A percentile compares a stretch with the other conserved stretches of the same genome.
Conservation (phyloP, 2,329 filamentous ascomycete species). For the Westerdykella ornata region DNA sequence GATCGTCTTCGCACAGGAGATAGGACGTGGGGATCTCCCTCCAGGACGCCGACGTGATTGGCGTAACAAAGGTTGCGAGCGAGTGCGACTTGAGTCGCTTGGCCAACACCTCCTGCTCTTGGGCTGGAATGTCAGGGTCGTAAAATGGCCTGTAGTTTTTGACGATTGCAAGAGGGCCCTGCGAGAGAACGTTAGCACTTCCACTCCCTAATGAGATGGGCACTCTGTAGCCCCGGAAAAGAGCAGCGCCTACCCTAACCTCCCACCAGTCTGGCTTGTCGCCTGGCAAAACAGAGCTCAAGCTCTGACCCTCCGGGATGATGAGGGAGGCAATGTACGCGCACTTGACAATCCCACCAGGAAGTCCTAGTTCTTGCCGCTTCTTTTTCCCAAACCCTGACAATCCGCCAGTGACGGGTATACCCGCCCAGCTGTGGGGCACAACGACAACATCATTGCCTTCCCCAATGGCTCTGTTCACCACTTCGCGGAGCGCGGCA, state of each 20-base stretch:
- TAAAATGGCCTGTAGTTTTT: conserved; percentile 14
- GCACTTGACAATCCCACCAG: conserved; percentile 34
- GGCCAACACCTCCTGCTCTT: conserved; percentile 14
- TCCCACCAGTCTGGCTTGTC: conserved; percentile 23
- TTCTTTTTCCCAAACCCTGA: conserved; percentile 33
- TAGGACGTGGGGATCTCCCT: conserved; percentile 32
- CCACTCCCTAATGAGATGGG: not conserved
- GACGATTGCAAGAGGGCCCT: conserved; percentile 2
- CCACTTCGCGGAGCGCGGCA: conserved; percentile 24
- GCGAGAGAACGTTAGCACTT: not conserved
- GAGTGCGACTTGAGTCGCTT: conserved; percentile 18
- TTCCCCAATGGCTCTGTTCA: conserved; percentile 34
- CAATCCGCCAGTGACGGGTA: conserved; percentile 34
- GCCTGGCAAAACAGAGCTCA: conserved; percentile 25
- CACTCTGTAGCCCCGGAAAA: not conserved
- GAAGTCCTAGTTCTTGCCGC: conserved; percentile 29
- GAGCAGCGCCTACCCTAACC: conserved; percentile 14
- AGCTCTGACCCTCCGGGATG: conserved; percentile 28
- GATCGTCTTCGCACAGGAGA: conserved; percentile 35
- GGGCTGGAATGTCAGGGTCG: conserved; percentile 18
- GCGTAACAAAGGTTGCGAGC: conserved; percentile 20
- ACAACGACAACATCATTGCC: conserved; percentile 41
- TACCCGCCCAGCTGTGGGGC: conserved; percentile 43
- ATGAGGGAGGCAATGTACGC: conserved; percentile 37
- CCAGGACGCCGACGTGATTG: conserved; percentile 28